Evolutionary conservation across 305 asterid species (phyloP).

Genomic region (Fraxinus baroniana): DNA sequence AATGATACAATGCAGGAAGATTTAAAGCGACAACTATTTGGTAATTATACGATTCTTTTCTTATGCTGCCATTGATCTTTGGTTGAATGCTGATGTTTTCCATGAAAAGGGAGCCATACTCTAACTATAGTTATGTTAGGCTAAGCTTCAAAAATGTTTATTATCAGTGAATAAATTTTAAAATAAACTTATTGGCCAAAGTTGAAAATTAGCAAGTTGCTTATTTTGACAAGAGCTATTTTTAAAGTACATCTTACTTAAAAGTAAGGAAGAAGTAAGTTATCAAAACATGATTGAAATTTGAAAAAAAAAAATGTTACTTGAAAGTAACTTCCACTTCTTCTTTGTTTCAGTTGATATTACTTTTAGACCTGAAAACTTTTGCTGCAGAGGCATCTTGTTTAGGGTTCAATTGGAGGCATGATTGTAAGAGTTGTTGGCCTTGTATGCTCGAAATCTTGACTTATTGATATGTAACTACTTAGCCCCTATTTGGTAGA

Average conservation of each 20-base stretch:
- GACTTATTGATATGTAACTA: background rate
- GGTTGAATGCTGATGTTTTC: constrained; percentile 1
- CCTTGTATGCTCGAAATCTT: background rate
- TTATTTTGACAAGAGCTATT: background rate
- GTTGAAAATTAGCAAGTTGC: background rate
- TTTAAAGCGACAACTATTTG: constrained; percentile 87
- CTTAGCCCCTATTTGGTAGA: background rate
- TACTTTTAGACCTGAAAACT: background rate
- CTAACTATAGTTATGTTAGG: background rate
- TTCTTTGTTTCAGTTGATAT: background rate
- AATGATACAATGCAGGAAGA: constrained; percentile 99
- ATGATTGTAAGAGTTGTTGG: background rate
- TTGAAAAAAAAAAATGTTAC: background rate
- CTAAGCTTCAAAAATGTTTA: background rate
- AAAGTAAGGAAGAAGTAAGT: background rate
- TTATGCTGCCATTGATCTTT: background rate
- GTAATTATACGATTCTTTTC: constrained; percentile 37
- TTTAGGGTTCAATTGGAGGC: background rate
- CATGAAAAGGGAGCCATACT: background rate
- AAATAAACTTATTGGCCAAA: background rate
- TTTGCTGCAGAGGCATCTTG: background rate
- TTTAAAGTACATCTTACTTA: background rate
- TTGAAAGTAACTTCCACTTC: background rate
- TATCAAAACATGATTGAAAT: background rate
- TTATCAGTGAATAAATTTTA: background rate